Evolutionary conservation across 75 land plant genomes (phyloP).

Genomic region (Cryptomeria japonica): DNA sequence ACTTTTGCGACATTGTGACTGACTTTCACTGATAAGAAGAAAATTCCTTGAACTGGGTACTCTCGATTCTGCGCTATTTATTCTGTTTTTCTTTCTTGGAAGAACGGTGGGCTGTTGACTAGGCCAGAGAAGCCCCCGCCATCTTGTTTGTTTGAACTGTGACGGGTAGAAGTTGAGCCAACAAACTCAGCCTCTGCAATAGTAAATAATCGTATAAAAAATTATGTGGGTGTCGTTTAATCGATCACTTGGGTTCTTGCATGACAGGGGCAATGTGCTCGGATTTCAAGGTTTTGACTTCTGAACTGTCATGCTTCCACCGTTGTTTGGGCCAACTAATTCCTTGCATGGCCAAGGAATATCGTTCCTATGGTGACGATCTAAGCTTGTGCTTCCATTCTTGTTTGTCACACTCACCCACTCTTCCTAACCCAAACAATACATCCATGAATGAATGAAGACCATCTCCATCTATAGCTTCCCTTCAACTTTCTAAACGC

Average conservation of each 20-base stretch:
- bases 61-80: neutral
- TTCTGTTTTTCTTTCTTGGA: neutral
- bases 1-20: neutral
- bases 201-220: too few species aligned
- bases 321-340: neutral
- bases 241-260: neutral
- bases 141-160: neutral
- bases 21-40: too few species aligned
- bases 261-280: neutral
- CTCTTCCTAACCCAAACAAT: too few species aligned
- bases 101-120: neutral
- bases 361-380: too few species aligned
- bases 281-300: neutral
- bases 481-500: too few species aligned
- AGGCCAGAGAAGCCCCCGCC: neutral
- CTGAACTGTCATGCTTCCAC: neutral
- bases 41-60: neutral
- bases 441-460: too few species aligned
- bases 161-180: neutral
- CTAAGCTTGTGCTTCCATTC: too few species aligned
- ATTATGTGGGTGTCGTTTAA: neutral
- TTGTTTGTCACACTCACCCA: too few species aligned
- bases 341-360: neutral
- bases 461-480: too few species aligned
- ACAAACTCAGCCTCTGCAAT: neutral